Base-by-base conservation (phyloP, 148 eudicot species). In the Limonium bicolor region DNA sequence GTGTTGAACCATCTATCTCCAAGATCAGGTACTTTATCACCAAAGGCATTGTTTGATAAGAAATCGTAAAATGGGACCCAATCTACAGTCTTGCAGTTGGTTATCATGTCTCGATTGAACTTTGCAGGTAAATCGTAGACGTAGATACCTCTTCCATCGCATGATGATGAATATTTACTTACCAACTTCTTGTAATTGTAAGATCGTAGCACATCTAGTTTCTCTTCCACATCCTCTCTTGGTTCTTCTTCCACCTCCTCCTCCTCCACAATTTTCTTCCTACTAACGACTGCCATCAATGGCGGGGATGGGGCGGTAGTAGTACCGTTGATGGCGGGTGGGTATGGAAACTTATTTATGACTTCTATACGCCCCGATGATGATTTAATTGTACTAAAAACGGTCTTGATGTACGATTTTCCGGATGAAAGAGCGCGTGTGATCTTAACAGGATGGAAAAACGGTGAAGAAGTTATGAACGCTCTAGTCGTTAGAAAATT, bases 1-100 rank as follows among this genome's bases (percentile, higher is more conserved):
- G 92, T 86, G 62, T 71, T 50, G 36, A 74, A 77, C 95, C 95
- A 86, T 0, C 76, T 74, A 20, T 61, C 28, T 4, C 86, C 95
- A 6, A 86, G 83, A 64, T 69, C 70, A 2, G 48, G 51, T 5
- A 86, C 66, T 0, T 74, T 61, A 52, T 72, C 74, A 0, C 95
- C 95, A 33, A 86, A 28, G 10, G 60, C 92, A 7, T 65, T 27
- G 25, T 86, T 81, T 38, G 49, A 55, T 17, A 86, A 56, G 53
- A 46, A 70, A 3, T 54, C 62, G 37, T 92, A 86, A 41, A 74
- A 63, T 38, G 70, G 65, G 15, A 60, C 14, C 92, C 92, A 81
- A 2, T 59, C 46, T 17, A 53, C 41, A 77, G 81, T 72, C 7
- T 66, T n/a, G 19, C 95, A 86, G 20, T 72, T 65, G 13, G 50